Conservation (phyloP, 2,329 filamentous ascomycete genomes). For the Botrytis hyacinthi region DNA sequence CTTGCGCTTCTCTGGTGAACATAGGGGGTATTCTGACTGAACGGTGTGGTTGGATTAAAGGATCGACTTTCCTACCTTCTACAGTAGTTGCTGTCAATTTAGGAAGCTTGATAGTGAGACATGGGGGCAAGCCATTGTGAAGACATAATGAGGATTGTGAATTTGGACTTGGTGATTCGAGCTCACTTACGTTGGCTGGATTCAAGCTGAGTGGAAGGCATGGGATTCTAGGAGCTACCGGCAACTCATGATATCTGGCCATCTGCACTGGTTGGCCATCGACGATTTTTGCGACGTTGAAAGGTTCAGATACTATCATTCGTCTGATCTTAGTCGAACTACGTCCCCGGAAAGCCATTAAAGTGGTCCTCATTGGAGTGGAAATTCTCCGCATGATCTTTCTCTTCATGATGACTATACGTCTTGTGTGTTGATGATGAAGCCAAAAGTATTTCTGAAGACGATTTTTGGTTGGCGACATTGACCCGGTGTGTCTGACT, state of each 20-base stretch:
- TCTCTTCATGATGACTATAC: background rate
- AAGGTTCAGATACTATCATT: background rate
- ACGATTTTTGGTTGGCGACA: background rate
- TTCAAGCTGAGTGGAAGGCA: conserved; percentile 1
- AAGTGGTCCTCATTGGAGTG: background rate
- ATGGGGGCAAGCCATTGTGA: background rate
- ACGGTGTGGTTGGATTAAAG: background rate
- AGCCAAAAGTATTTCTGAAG: background rate
- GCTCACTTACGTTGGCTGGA: background rate
- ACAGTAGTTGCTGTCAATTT: background rate
- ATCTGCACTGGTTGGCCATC: background rate
- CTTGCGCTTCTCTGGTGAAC: background rate
- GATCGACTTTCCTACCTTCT: background rate
- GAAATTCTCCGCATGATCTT: background rate
- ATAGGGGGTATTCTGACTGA: background rate
- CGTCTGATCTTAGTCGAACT: background rate
- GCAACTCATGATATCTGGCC: background rate
- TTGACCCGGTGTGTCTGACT: background rate
- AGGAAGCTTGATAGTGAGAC: background rate
- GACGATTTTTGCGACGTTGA: background rate
- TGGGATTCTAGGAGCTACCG: background rate
- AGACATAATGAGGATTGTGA: background rate
- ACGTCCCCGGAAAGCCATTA: background rate
- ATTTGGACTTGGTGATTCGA: background rate
- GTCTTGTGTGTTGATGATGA: background rate